Conservation (phyloP, 495 filamentous ascomycete species). For the Talaromyces ruber region DNA sequence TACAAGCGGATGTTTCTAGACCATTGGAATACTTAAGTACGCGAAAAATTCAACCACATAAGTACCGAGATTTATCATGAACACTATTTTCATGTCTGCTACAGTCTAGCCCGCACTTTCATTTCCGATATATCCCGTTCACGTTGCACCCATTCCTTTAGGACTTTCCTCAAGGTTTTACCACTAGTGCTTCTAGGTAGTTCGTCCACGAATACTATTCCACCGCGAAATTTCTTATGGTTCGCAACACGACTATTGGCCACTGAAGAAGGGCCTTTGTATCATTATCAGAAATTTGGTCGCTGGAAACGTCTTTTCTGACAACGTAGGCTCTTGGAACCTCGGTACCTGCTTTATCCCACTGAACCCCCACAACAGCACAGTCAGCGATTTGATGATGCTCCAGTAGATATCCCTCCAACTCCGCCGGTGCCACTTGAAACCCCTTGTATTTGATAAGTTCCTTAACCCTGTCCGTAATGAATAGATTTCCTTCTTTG, state of each 20-base stretch:
- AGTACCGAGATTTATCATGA: too few relatives aligned
- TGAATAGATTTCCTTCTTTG: conserved; percentile 39
- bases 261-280: background rate
- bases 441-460: conserved; percentile 66
- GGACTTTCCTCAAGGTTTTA: background rate
- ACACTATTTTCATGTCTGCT: background rate
- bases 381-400: conserved; percentile 59
- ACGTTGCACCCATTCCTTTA: background rate
- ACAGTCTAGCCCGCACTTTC: background rate
- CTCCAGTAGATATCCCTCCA: conserved; percentile 54
- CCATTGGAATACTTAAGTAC: too few relatives aligned
- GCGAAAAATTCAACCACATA: too few relatives aligned
- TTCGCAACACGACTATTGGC: background rate
- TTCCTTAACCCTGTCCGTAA: conserved; percentile 50
- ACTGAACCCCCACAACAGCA: conserved; percentile 60
- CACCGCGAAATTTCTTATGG: background rate
- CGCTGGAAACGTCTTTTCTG: conserved; percentile 30
- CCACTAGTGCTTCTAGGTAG: background rate
- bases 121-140: background rate
- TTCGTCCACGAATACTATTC: background rate
- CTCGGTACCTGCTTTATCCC: conserved; percentile 52
- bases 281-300: background rate
- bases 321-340: conserved; percentile 64
- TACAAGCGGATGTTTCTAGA: background rate
- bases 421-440: conserved; percentile 66